These are phyloP conservation scores for Penicillium sp. DNA, from an alignment of 2,329 filamentous ascomycete genomes.

Conservation along the genomic window DNA sequence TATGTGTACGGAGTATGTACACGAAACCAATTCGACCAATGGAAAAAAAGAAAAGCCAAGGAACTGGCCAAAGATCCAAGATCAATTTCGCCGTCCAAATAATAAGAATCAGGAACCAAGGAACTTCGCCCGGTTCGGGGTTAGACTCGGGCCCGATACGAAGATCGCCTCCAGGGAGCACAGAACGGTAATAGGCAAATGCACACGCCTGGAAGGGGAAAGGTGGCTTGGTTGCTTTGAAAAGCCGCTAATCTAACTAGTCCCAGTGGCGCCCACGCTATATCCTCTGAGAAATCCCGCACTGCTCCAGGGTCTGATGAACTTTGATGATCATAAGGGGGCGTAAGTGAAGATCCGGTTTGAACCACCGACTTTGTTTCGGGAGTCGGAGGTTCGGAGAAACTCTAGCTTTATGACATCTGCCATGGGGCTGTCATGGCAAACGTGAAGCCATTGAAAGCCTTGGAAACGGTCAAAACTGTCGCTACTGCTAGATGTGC, in stretches of 20 bases:
- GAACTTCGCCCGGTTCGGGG: neutral
- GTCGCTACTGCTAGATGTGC: too few species aligned
- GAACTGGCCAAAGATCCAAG: too few species aligned
- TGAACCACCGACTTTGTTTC: constrained; percentile 1
- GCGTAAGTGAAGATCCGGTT: constrained; percentile 10
- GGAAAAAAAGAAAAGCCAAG: neutral
- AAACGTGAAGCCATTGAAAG: too few species aligned
- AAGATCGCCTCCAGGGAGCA: constrained; percentile 1
- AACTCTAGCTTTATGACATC: neutral
- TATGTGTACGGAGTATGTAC: too few species aligned
- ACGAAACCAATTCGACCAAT: neutral
- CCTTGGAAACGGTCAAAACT: too few species aligned
- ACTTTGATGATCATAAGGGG: constrained; percentile 10
- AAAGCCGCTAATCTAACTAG: constrained; percentile 3
- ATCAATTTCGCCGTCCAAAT: neutral
- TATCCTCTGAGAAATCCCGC: constrained; percentile 11
- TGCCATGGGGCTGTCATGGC: neutral
- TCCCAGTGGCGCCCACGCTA: constrained; percentile 8
- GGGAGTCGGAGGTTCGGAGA: constrained; percentile 1
- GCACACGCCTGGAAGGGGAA: constrained; percentile 3
- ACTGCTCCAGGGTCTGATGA: constrained; percentile 5
- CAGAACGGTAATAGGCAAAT: neutral
- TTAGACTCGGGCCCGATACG: neutral
- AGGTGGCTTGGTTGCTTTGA: neutral
- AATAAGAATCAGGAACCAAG: neutral